Evolutionary conservation across 768 basidiomycete genomes (phyloP).

Genomic region (Pleurotus pulmonarius): DNA sequence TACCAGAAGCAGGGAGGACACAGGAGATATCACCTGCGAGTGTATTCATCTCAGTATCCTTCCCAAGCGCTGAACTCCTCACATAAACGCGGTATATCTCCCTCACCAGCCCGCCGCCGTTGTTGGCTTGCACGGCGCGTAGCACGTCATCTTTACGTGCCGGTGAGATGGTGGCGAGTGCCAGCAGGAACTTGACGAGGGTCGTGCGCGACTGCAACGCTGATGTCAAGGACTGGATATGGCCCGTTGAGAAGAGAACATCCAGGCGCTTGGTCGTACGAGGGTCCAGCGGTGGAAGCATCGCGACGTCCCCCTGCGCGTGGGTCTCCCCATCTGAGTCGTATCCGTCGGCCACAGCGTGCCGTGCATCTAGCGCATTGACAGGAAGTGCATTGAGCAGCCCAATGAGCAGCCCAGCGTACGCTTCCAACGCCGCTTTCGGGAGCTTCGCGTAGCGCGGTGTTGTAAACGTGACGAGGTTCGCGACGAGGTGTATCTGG

Average conservation of each 20-base stretch:
- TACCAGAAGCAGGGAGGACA: neutral
- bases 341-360: constrained; percentile 25
- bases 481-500: constrained; percentile 67
- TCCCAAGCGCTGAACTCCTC: constrained; percentile 57
- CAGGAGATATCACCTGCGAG: constrained; percentile 18
- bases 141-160: constrained; percentile 54
- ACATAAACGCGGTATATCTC: constrained; percentile 74
- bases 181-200: constrained; percentile 56
- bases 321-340: constrained; percentile 36
- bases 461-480: constrained; percentile 60
- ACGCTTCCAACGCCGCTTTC: constrained; percentile 40
- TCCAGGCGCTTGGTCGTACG: constrained; percentile 63
- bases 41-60: constrained; percentile 35
- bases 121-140: constrained; percentile 41
- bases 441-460: constrained; percentile 56
- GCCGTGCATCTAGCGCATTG: constrained; percentile 45
- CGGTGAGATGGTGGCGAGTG: constrained; percentile 60
- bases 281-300: constrained; percentile 43
- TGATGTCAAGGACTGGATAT: constrained; percentile 55
- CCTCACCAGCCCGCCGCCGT: constrained; percentile 60
- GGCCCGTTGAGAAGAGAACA: constrained; percentile 47
- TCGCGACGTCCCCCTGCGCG: constrained; percentile 32
- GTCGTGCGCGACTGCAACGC: constrained; percentile 36
- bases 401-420: constrained; percentile 47
- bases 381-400: constrained; percentile 53